Conservation (phyloP, 75 land plant genomes). For the Chamaecyparis obtusa region DNA sequence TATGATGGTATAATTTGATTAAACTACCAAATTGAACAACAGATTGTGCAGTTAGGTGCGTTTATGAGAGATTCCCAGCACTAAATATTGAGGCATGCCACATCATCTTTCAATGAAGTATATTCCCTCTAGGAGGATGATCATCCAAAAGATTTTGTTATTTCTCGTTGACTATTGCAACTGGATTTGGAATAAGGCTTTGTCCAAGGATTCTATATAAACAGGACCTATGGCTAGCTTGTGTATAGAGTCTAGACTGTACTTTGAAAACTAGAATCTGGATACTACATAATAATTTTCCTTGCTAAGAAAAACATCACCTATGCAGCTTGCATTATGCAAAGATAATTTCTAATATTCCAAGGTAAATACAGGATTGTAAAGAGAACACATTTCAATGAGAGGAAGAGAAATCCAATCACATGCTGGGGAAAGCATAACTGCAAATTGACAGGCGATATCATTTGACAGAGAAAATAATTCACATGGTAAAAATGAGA, state of each 20-base stretch:
- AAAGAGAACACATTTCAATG: not conserved
- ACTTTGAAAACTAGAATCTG: not conserved
- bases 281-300: not conserved
- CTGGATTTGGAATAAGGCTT: not conserved
- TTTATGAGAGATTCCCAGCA: not conserved
- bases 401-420: not conserved
- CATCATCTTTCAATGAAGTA: not conserved
- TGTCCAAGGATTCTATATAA: not conserved
- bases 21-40: not conserved
- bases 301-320: not conserved
- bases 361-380: not conserved
- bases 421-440: not conserved
- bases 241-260: not conserved
- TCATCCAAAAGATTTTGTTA: not conserved
- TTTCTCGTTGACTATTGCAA: not conserved
- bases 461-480: not conserved
- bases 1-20: not conserved
- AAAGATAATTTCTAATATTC: not conserved
- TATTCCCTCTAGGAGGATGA: not conserved
- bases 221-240: not conserved
- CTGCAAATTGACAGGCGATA: not conserved
- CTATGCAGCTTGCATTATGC: not conserved
- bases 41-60: not conserved
- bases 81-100: not conserved
- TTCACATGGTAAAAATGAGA: not conserved